Percentiles rank a stretch among this genome's conserved stretches.
Conservation (phyloP, 2,329 filamentous ascomycete species). For the Mollisia scopiformis region DNA sequence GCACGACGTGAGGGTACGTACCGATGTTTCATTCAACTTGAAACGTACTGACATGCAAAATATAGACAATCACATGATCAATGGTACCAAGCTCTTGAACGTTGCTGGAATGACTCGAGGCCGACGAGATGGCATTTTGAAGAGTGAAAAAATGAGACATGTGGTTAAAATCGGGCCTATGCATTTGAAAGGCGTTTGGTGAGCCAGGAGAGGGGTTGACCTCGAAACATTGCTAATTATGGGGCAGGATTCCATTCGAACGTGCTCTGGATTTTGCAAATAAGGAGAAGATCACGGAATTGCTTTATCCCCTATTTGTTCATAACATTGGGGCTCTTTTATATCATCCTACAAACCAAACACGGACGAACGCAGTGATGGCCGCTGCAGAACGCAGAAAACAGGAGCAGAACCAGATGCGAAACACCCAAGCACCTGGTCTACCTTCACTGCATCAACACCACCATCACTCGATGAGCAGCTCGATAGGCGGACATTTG, state of each 20-base stretch:
- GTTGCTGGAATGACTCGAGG: conserved; percentile 98
- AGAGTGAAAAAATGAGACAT: conserved; percentile 95
- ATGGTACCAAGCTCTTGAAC: conserved; percentile 94
- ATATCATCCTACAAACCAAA: conserved; percentile 91
- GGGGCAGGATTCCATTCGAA: conserved; percentile 91
- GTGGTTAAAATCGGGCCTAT: conserved; percentile 99
- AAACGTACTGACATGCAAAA: conserved; percentile 12
- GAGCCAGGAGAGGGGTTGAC: conserved; percentile 42
- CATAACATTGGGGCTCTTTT: conserved; percentile 94
- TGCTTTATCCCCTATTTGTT: conserved; percentile 93
- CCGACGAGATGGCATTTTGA: conserved; percentile 91
- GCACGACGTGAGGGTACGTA: conserved; percentile 83
- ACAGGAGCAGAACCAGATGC: conserved; percentile 68
- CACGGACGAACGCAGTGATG: conserved; percentile 82
- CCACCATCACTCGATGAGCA: conserved; percentile 65
- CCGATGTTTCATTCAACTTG: background rate
- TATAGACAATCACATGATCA: conserved; percentile 97
- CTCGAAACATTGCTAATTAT: background rate
- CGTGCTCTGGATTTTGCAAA: conserved; percentile 98
- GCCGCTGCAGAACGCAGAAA: conserved; percentile 80
- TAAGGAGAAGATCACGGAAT: conserved; percentile 98
- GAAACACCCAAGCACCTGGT: conserved; percentile 59
- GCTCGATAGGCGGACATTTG: conserved; percentile 57
- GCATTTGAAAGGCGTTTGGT: conserved; percentile 98
- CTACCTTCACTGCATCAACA: conserved; percentile 72